Base-by-base conservation (phyloP, 805 yeast genomes). In the Wickerhamomyces bisporus region DNA sequence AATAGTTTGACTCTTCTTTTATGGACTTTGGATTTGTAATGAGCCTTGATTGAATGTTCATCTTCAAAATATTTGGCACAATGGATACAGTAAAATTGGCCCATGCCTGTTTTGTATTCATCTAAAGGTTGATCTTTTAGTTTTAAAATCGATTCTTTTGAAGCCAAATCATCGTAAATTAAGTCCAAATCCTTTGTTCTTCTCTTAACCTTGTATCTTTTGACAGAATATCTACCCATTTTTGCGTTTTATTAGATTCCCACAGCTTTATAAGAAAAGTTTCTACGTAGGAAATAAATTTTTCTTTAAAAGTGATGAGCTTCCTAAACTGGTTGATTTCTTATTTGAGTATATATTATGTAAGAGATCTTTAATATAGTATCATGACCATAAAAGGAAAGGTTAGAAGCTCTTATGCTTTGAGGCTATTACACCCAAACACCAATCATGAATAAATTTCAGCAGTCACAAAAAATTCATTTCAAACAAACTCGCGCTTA, bases 21-120 rank as follows among this genome's bases (percentile, higher is more conserved):
- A 63, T 93, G 99, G 7, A 79, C 73, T 55, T 88, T 89, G 4
- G 83, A 71, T 50, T 77, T 76, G 45, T 73, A 64, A 64, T 93
- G 99, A 12, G 80, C 70, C 43, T 76, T 77, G 39, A 86, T 68
- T 7, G 95, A 83, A 24, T 63, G 59, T 32, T 83, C 87, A 40
- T 81, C 79, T 58, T 89, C 96, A 55, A 79, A 87, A 62, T 93
- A 87, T 58, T 82, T 85, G 34, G 95, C 94, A 70, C 99, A 93
- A 47, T 88, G 95, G 38, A 93, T 72, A 62, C 98, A 93, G 61
- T 86, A 93, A 62, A 77, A 82, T 62, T 93, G 98, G 13, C 96
- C 99, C 48, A 93, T 65, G 2, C 99, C 99, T 1, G 97, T 89
- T 56, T 82, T 81, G 31, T 79, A 77, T 64, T 91, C 98, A 61